These are phyloP conservation scores for Pelargonium fulgidum DNA, from an alignment of 441 rosid species.

Conservation along the genomic window DNA sequence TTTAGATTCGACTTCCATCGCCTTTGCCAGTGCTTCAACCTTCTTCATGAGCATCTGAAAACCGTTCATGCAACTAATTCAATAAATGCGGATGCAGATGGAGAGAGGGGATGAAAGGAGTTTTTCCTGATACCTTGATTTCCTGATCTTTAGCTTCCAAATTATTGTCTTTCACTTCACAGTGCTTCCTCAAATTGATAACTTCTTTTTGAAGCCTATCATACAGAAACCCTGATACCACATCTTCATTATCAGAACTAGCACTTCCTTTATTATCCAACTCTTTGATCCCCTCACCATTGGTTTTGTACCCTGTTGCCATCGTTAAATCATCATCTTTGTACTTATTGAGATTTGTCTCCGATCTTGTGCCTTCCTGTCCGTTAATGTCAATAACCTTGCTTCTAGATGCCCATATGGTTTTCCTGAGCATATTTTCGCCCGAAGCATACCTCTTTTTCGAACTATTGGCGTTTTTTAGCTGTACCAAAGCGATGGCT, in stretches of 20 bases:
- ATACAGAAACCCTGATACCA: conserved; percentile 77
- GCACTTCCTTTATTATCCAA: conserved; percentile 27
- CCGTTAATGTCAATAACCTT: conserved; percentile 43
- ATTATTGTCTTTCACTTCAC: conserved; percentile 51
- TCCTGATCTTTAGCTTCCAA: conserved; percentile 63
- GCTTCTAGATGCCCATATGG: conserved; percentile 47
- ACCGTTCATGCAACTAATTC: not conserved
- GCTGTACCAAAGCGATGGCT: conserved; percentile 15
- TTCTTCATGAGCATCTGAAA: conserved; percentile 68
- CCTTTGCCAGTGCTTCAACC: conserved; percentile 64
- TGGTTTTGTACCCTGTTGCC: conserved; percentile 24
- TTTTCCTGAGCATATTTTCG: conserved; percentile 33
- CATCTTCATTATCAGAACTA: conserved; percentile 34
- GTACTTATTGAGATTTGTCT: conserved; percentile 24
- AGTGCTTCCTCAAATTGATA: conserved; percentile 50
- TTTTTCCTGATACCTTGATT: conserved; percentile 32
- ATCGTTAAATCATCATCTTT: conserved; percentile 19
- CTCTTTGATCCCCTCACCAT: conserved; percentile 24
- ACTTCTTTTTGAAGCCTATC: conserved; percentile 87
- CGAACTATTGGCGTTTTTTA: conserved; percentile 25
- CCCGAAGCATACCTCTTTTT: conserved; percentile 29
- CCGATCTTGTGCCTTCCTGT: conserved; percentile 49
- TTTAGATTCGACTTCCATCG: conserved; percentile 68
- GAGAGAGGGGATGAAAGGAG: not conserved
- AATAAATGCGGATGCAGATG: not conserved